Evolutionary conservation across 192 early-diverging fungal genomes (phyloP), one percentile per base, ranked within the genome.

Genomic region (Piromyces finnis): DNA sequence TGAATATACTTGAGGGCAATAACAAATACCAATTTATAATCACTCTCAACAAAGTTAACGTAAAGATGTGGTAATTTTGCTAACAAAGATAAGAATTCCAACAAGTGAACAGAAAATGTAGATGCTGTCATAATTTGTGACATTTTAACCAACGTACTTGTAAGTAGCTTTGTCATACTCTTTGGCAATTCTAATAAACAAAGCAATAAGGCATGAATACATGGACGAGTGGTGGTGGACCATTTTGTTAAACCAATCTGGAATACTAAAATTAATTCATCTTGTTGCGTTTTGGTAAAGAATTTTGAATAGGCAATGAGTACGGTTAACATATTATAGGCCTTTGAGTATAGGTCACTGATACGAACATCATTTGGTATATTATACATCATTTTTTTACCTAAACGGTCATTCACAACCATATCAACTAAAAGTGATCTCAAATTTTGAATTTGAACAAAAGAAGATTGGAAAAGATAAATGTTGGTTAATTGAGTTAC

Each of bases 31-130:
- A 90, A 86, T 82, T 93, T 94, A 81, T 94, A 95, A 80, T 96
- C 94, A 26, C 85, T 83, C 28, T 90, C 91, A 0, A 89, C 92
- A 77, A 97, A 92, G 83, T 95, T 95, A 12, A 91, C 87, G 82
- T 92, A 92, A 6, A 99, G 84, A 29, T 86, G 85, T 27, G 92
- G 94, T 26, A 94, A 83, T 26, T 93, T 90, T 15, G 95, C 95
- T 12, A 99, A 85, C 0, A 92, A 90, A n/a, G 93, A 94, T 29
- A 97, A 86, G 86, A 97, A 98, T 85, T 97, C 95, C 29, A 99
- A 86, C 82, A 96, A 93, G 81, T 93, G 93, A 26, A 95, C 92
- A 68, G 91, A 92, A 79, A 97, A 88, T 79, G 90, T 87, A 1
- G 88, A 85, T 0, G 91, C 90, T 26, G 96, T 93, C 82, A 93